Base-by-base conservation (phyloP, 257 asterid genomes). In the Nicotiana obtusifolia region DNA sequence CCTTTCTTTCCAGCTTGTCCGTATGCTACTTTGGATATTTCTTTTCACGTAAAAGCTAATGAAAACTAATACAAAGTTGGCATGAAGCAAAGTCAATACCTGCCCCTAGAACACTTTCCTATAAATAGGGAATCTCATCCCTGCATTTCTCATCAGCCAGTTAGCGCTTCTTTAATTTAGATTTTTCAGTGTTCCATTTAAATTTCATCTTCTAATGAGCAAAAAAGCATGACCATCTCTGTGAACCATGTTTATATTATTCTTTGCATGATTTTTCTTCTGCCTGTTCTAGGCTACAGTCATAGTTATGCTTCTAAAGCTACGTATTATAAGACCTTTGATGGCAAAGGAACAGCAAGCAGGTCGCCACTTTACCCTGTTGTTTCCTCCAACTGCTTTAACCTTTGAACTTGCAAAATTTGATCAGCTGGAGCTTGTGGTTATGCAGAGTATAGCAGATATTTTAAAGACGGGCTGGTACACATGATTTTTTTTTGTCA, bases 391-490 rank as follows among this genome's bases (percentile, higher is more conserved):
- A 19, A 7, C 10, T 62, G 11, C 13, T n/a, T 1, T 22, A n/a
- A 62, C 31, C 41, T 64, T 64, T 64, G 10, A 13, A 64, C 3
- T 15, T 15, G 16, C 30, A 5, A 26, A 7, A 24, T 1, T 5
- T 64, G 35, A 77, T 68, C 81, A 85, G 86, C 20, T 59, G 84
- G 88, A 80, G 88, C 84, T 56, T 85, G 88, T 41, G 88, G 88
- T 54, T 81, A 68, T 49, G 86, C 82, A 59, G 85, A 85, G 49
- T 82, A 73, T 73, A 86, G 84, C 52, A 82, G 31, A 83, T 75
- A 47, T 9, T 53, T 81, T 60, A 85, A 85, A 33, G 26, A 81
- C 31, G 84, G 77, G 60, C 19, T 59, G 49, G 83, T 83, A 6
- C 2, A 37, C 10, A 6, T 1, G 44, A 37, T 1, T 37, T 37